Percentiles rank a stretch among this genome's conserved stretches.
phyloP scores from a whole-genome alignment of 768 basidiomycete genomes.

The Coprinopsis sp. region DNA sequence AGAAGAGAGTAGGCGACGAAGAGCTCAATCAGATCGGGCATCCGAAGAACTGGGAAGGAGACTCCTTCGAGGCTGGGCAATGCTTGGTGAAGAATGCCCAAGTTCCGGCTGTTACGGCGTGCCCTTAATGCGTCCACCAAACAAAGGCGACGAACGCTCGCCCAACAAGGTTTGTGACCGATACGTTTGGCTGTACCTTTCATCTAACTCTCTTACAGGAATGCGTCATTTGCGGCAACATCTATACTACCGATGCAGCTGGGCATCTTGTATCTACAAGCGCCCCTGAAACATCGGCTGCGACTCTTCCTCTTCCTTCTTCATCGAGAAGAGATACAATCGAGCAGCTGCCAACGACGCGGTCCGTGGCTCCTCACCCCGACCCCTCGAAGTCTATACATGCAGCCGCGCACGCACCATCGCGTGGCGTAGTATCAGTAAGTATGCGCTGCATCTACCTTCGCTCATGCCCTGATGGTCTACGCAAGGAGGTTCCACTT shows the following conservation, averaged over 20 bases:
- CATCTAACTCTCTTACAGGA: constrained; percentile 40
- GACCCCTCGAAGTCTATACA: too few relatives aligned
- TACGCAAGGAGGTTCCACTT: too few relatives aligned
- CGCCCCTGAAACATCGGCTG: not conserved
- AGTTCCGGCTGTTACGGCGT: constrained; percentile 67
- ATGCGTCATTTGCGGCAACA: constrained; percentile 68
- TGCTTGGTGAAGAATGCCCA: constrained; percentile 85
- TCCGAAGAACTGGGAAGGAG: constrained; percentile 76
- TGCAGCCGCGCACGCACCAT: too few relatives aligned
- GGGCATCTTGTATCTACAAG: constrained; percentile 36
- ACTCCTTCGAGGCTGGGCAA: constrained; percentile 79
- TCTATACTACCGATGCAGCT: constrained; percentile 54
- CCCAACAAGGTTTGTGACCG: constrained; percentile 50
- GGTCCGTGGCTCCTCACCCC: too few relatives aligned
- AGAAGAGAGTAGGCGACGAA: constrained; percentile 58
- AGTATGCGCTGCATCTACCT: too few relatives aligned
- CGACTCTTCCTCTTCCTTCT: not conserved
- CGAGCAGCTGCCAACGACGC: too few relatives aligned
- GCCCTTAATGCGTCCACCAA: constrained; percentile 80
- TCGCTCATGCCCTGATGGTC: too few relatives aligned
- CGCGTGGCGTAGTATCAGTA: too few relatives aligned
- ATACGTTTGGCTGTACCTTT: not conserved
- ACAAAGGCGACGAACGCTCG: constrained; percentile 52
- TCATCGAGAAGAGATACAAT: too few relatives aligned
- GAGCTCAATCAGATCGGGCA: constrained; percentile 78